Percentiles rank a stretch among this genome's conserved stretches.
Conservation (phyloP, 1,284 basidiomycete genomes). For the Schizophyllum commune region DNA sequence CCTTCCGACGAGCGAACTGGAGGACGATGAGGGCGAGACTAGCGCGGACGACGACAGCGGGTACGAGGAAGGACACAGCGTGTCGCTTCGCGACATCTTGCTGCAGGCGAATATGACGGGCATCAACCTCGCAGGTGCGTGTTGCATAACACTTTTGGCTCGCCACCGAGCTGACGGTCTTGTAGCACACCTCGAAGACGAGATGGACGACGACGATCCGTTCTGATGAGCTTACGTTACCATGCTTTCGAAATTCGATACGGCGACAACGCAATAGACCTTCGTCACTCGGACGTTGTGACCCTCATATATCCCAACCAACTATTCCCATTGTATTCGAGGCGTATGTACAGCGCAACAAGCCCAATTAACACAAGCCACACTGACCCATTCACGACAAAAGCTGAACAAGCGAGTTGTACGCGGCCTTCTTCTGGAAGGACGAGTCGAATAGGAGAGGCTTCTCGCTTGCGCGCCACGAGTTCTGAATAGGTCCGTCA, state of each 20-base stretch:
- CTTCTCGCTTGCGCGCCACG: background rate
- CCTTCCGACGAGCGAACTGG: background rate
- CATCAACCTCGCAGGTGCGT: background rate
- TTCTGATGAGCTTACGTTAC: background rate
- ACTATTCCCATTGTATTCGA: no score
- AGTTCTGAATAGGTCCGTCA: background rate
- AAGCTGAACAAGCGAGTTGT: background rate
- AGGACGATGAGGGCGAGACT: background rate
- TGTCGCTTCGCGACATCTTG: background rate
- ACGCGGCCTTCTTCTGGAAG: conserved; percentile 1
- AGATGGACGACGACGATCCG: background rate
- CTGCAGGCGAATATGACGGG: background rate
- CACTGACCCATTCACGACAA: background rate
- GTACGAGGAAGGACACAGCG: background rate
- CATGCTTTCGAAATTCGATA: no score
- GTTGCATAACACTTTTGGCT: no score
- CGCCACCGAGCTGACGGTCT: background rate
- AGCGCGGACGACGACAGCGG: background rate
- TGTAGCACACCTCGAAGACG: background rate
- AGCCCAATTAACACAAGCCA: background rate
- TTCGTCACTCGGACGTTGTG: no score
- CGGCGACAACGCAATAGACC: no score
- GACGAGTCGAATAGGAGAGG: background rate
- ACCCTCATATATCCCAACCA: no score
- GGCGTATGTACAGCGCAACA: no score